Base-by-base conservation (phyloP, 1,284 basidiomycete species). In the Malassezia japonica region DNA sequence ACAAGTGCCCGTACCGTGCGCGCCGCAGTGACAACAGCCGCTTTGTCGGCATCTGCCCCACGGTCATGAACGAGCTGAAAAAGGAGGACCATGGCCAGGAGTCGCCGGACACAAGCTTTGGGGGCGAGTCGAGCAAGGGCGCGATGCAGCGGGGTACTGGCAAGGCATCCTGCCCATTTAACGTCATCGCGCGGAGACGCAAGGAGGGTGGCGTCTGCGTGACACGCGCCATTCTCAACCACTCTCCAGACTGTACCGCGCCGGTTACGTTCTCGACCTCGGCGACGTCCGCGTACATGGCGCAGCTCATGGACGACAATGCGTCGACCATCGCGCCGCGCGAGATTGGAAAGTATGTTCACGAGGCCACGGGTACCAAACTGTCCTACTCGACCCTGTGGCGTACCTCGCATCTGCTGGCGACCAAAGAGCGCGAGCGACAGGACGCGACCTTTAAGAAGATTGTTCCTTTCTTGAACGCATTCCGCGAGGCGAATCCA, bases 301-400 rank as follows among this genome's bases (percentile, higher is more conserved):
- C 46, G 13, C 51, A 54, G 33, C 32, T 54, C 9, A 54, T 54
- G 51, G 46, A 54, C 12, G 51, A 54, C 6, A 21, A 24, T 20
- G 28, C 40, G 10, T 39, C 51, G 3, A 33, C 18, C n/a, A 54
- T 54, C 40, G 51, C 51, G 16, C 51, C 51, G 8, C 51, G 51
- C 15, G 51, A 54, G 23, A 54, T 54, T 28, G 51, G 51, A 13
- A 54, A 54, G 29, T 54, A 31, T 28, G 51, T 54, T 4, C 51
- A 54, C 25, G 37, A 46, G n/a, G 51, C 51, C 13, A 54, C 51
- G 5, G 51, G 51, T 13, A 54, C 51, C 1, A 54, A 54, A 20
- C 37, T 54, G 28, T 54, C 51, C 12, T 54, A 54, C 18, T 54
- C 51, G 18, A 54, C 51, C 5, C 33, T 54, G 32, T 54, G 51